Evolutionary conservation across 768 basidiomycete species (phyloP).

Genomic region (Paxillus ammoniavirescens): DNA sequence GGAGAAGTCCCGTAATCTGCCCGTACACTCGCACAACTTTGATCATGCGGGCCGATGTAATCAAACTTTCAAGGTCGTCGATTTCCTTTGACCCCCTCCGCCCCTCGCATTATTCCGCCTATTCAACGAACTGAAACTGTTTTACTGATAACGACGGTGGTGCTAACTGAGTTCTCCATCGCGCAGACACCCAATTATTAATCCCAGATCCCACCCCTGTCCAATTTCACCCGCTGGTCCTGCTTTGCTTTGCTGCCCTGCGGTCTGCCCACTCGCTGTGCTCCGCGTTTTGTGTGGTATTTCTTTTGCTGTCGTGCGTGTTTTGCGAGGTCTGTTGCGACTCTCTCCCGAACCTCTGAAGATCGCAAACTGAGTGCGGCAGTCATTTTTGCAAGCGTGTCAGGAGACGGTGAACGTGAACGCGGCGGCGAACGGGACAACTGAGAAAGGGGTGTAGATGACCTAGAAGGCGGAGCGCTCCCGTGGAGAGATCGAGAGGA

Average conservation of each 20-base stretch:
- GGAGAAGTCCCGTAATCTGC: too few species aligned
- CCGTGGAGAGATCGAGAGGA: constrained; percentile 1
- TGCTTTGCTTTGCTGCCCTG: constrained; percentile 87
- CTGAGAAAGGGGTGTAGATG: constrained; percentile 37
- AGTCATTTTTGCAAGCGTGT: constrained; percentile 41
- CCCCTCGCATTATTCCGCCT: too few species aligned
- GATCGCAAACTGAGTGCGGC: constrained; percentile 37
- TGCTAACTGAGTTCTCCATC: background rate
- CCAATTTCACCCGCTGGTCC: constrained; percentile 63
- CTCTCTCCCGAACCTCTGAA: constrained; percentile 52
- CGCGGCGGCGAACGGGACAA: constrained; percentile 53
- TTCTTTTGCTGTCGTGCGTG: constrained; percentile 67
- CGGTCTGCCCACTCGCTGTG: constrained; percentile 59
- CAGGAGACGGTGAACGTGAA: constrained; percentile 46
- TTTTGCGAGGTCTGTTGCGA: constrained; percentile 60
- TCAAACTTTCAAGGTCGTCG: too few species aligned
- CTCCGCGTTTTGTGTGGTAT: constrained; percentile 73
- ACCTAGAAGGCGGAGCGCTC: constrained; percentile 20
- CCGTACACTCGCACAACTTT: too few species aligned
- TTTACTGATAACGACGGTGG: background rate
- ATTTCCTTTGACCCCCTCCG: too few species aligned
- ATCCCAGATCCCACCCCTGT: constrained; percentile 61
- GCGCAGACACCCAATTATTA: constrained; percentile 22
- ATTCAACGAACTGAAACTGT: too few species aligned
- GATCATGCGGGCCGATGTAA: too few species aligned